Conservation (phyloP, 345 rosid genomes). For the Eucalyptus cloeziana region DNA sequence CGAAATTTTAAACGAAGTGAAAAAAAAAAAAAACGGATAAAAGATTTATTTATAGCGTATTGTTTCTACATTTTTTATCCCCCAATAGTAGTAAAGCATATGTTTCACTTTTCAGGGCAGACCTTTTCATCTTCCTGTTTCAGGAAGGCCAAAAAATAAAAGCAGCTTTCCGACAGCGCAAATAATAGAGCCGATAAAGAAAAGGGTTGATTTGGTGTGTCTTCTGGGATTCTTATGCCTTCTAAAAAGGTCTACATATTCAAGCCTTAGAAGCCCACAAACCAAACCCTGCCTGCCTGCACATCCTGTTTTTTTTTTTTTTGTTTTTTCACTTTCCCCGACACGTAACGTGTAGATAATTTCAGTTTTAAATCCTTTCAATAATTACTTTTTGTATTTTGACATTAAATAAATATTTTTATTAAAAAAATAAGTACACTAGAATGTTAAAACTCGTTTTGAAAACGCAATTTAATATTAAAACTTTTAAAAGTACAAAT, state of each 20-base stretch:
- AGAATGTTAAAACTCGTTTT: fast-evolving
- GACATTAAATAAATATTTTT: not conserved
- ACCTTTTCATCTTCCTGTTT: not conserved
- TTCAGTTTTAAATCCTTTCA: not conserved
- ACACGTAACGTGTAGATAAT: not conserved
- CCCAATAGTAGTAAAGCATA: not conserved
- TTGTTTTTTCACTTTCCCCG: not conserved
- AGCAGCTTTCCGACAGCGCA: not conserved
- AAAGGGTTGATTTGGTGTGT: not conserved
- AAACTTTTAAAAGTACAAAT: too few species aligned
- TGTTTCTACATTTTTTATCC: not conserved
- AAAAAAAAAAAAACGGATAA: not conserved
- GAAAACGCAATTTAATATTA: too few species aligned
- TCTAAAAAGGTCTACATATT: not conserved
- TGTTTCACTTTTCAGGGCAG: not conserved
- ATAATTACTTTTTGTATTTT: not conserved
- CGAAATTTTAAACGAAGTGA: not conserved
- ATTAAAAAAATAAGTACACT: too few species aligned
- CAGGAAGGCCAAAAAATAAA: not conserved
- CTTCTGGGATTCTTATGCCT: not conserved
- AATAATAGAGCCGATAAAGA: not conserved
- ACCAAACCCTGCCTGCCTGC: not conserved
- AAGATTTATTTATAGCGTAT: not conserved
- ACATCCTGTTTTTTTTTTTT: too few species aligned
- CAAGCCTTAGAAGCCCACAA: not conserved